Percentiles rank a stretch among this genome's conserved stretches.
phyloP scores from a whole-genome alignment of 1,284 basidiomycete genomes.

The Pulchroboletus neoregius region DNA sequence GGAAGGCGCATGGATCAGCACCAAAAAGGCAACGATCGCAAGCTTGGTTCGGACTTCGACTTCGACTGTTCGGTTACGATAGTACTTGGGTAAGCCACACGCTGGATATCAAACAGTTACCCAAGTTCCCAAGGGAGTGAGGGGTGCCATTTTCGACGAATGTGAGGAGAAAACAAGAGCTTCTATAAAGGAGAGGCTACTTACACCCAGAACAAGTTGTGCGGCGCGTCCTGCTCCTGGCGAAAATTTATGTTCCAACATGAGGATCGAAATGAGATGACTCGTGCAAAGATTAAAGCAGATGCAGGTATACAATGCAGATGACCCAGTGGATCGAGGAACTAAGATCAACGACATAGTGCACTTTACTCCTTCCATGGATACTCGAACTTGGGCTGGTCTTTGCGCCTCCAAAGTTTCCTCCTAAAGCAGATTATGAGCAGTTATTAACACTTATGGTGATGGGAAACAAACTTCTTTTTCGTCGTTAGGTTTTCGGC shows the following conservation, averaged over 20 bases:
- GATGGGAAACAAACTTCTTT: conserved; percentile 68
- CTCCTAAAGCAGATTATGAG: conserved; percentile 49
- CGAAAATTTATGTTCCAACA: not conserved
- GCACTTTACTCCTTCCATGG: conserved; percentile 76
- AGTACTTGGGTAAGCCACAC: no score
- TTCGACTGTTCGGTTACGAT: no score
- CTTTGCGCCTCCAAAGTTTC: conserved; percentile 88
- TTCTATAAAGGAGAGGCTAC: no score
- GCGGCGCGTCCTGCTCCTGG: not conserved
- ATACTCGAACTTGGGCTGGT: conserved; percentile 81
- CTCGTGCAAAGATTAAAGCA: not conserved
- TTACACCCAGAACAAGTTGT: no score
- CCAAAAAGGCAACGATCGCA: no score
- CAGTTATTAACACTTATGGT: not conserved
- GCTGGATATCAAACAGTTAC: no score
- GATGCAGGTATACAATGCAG: not conserved
- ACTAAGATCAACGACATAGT: not conserved
- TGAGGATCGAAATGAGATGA: not conserved
- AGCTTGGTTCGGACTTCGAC: no score
- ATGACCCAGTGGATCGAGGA: not conserved
- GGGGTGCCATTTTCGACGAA: no score
- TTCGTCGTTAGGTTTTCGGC: conserved; percentile 79
- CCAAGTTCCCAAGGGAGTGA: no score
- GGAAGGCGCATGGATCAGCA: no score
- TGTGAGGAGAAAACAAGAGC: no score